These are phyloP conservation scores for Neoboletus brunneissimus DNA, from an alignment of 768 basidiomycete species.

Conservation along the genomic window DNA sequence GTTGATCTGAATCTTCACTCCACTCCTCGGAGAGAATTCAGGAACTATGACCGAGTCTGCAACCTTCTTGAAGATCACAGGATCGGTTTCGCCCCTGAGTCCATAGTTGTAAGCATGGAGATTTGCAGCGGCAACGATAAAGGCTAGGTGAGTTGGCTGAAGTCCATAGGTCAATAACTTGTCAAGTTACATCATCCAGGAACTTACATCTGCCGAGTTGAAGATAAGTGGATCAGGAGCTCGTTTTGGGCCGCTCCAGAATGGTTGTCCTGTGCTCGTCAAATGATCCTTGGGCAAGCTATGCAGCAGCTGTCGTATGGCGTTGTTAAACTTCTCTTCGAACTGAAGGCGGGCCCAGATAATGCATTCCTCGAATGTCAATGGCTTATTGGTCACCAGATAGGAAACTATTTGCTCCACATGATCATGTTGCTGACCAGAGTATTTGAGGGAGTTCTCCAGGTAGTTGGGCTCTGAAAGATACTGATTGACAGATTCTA, in stretches of 20 bases:
- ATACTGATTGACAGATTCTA: constrained; percentile 92
- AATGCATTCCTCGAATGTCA: constrained; percentile 97
- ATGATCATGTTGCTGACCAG: constrained; percentile 88
- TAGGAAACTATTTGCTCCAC: constrained; percentile 84
- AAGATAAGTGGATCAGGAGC: constrained; percentile 91
- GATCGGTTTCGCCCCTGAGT: constrained; percentile 83
- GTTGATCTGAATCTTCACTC: constrained; percentile 89
- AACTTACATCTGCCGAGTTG: constrained; percentile 78
- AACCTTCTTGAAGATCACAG: constrained; percentile 75
- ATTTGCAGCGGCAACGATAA: constrained; percentile 91
- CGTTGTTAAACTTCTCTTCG: constrained; percentile 89
- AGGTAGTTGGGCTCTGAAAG: constrained; percentile 95
- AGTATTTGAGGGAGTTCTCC: constrained; percentile 86
- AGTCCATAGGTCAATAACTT: constrained; percentile 10
- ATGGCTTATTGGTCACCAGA: constrained; percentile 87
- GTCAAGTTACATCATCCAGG: not conserved
- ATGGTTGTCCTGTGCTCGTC: constrained; percentile 90
- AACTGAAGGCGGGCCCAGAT: constrained; percentile 95
- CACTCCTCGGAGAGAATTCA: constrained; percentile 89
- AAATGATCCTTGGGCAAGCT: constrained; percentile 93
- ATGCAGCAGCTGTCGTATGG: constrained; percentile 88
- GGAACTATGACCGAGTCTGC: constrained; percentile 83
- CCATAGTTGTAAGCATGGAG: constrained; percentile 98
- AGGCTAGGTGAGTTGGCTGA: constrained; percentile 82
- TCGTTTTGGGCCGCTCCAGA: constrained; percentile 99